A percentile compares a stretch with the other conserved stretches of the same genome.
Evolutionary conservation across 352 stramenopile species (phyloP).

Genomic region (Phytophthora sansomeana): DNA sequence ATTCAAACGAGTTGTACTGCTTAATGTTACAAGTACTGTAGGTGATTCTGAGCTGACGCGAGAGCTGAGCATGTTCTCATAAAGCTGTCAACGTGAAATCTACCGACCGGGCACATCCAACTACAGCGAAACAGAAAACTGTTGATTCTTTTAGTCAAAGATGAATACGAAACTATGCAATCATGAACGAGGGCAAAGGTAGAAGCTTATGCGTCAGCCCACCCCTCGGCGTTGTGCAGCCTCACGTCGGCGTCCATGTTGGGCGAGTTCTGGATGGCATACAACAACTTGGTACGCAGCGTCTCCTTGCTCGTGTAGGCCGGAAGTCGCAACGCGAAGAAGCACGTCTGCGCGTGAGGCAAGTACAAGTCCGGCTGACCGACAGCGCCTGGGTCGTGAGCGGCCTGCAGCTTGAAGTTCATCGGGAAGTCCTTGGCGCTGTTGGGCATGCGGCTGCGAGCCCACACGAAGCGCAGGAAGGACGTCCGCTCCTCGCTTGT

Average conservation of each 20-base stretch:
- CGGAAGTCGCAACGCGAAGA: conserved; percentile 97
- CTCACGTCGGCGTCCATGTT: conserved; percentile 95
- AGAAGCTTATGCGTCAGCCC: conserved; percentile 76
- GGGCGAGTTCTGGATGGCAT: conserved; percentile 96
- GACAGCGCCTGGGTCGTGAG: conserved; percentile 80
- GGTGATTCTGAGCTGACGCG: no score
- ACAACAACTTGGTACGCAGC: conserved; percentile 88
- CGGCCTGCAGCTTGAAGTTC: conserved; percentile 94
- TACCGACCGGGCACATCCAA: no score
- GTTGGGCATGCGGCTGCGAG: conserved; percentile 96
- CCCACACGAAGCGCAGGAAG: conserved; percentile 99
- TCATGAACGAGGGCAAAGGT: conserved; percentile 9
- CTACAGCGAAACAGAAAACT: background rate
- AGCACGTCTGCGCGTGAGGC: conserved; percentile 99
- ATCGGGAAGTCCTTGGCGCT: conserved; percentile 97
- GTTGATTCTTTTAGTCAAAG: conserved; percentile 4
- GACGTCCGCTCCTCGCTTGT: conserved; percentile 94
- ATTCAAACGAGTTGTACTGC: no score
- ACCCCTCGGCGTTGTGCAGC: conserved; percentile 93
- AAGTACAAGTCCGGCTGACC: conserved; percentile 92
- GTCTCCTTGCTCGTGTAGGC: conserved; percentile 94
- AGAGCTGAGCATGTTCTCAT: no score
- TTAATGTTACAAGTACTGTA: no score
- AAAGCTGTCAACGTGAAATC: no score
- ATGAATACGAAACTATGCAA: conserved; percentile 29